Evolutionary conservation across 75 land plant species (phyloP), one percentile per base, ranked within the genome.

Genomic region (Sequoia sempervirens): DNA sequence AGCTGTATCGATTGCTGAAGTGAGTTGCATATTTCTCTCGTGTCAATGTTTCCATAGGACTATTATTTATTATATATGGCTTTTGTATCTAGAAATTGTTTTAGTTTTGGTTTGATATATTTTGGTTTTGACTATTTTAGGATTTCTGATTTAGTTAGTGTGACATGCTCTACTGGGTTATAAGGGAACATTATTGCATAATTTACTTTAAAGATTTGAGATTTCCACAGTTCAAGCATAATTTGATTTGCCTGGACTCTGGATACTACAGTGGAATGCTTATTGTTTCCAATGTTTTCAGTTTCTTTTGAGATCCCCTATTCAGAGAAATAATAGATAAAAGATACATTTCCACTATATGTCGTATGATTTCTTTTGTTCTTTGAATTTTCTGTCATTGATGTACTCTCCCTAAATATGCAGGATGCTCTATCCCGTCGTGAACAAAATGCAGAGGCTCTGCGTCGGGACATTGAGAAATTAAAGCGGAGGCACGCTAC

Each of bases 401-500:
- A 36, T 81, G 72, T 38, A 18, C 23, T 73, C 15, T 32, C 12
- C 41, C 50, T 18, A 68, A 41, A 40, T 47, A 20, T 84, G 82
- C 91, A 96, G 98, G 92, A 86, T 37, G 92, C 87, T n/a, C 87
- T 83, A 32, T 83, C 68, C 3, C 46, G 20, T 8, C 90, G 88
- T 52, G 89, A 92, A 75, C 87, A 92, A 91, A 95, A 96, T 56
- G 89, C 88, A n/a, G 93, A 93, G 28, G 89, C 83, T 68, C 3
- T 94, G 28, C 88, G 85, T 73, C 85, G 88, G 78, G 91, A 93
- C 72, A 79, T 92, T 80, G 94, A 96, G 52, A 94, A 96, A 81
- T 36, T 89, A 64, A 92, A 96, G 84, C 88, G 85, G 34, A 92
- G 91, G 80, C 98, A 96, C 85, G 87, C 92, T 45, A 93, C 86